phyloP scores from a whole-genome alignment of 73 alveolate species.

The Breviolum minutum region DNA sequence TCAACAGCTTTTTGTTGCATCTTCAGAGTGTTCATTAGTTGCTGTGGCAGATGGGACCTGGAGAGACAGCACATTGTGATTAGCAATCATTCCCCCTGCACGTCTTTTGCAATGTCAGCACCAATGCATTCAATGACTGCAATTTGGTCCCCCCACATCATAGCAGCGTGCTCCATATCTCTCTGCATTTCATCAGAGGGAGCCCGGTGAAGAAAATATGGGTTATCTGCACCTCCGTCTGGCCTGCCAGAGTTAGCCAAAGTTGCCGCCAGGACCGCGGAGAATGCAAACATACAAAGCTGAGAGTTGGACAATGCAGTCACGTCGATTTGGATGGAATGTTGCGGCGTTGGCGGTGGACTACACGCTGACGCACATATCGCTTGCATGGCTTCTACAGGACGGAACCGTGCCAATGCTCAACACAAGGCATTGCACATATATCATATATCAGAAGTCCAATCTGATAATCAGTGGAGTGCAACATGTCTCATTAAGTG shows the following conservation, averaged over 20 bases:
- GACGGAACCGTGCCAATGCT: too few species aligned
- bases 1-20: neutral
- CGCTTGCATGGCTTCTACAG: too few species aligned
- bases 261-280: neutral
- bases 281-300: neutral
- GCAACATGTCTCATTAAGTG: too few species aligned
- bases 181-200: neutral
- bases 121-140: neutral
- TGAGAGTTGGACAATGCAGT: neutral
- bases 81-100: neutral
- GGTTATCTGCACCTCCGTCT: too few species aligned
- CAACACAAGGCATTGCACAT: too few species aligned
- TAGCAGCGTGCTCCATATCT: neutral
- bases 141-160: neutral
- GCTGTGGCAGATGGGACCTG: neutral
- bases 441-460: too few species aligned
- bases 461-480: too few species aligned
- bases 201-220: neutral
- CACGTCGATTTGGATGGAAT: neutral
- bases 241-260: neutral
- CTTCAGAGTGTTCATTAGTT: neutral
- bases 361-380: too few species aligned
- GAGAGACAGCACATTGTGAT: neutral
- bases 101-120: neutral
- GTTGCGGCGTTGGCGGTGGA: neutral